Conservation (phyloP, 768 basidiomycete species). For the Boletellus ananiceps region DNA sequence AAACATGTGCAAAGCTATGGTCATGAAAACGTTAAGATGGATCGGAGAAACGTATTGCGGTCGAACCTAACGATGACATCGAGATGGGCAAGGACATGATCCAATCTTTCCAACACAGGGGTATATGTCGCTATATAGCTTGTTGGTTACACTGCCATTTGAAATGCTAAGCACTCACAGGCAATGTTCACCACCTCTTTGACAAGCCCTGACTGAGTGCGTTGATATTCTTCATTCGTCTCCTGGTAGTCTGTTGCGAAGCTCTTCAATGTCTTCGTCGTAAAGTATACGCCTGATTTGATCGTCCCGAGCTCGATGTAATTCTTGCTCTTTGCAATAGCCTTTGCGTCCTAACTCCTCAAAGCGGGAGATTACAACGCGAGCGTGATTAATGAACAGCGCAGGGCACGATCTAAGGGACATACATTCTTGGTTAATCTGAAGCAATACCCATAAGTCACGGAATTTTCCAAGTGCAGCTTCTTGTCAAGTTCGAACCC, state of each 20-base stretch:
- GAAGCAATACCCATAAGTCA: conserved; percentile 88
- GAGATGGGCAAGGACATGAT: conserved; percentile 80
- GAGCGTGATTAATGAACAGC: background rate
- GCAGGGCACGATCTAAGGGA: conserved; percentile 2
- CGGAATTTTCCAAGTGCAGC: conserved; percentile 89
- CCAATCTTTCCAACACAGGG: conserved; percentile 79
- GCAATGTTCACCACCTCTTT: conserved; percentile 93
- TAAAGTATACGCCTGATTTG: conserved; percentile 88
- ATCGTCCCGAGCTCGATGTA: conserved; percentile 83
- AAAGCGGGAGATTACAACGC: background rate
- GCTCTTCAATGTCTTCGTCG: conserved; percentile 67
- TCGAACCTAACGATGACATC: conserved; percentile 85
- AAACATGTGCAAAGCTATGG: conserved; percentile 84
- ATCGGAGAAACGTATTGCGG: background rate
- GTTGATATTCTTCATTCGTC: conserved; percentile 61
- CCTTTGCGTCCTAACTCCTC: conserved; percentile 67
- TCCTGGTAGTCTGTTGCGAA: conserved; percentile 71
- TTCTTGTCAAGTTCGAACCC: conserved; percentile 89
- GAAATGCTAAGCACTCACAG: conserved; percentile 42
- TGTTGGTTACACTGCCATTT: background rate
- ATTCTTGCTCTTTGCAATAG: conserved; percentile 52
- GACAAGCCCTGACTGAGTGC: conserved; percentile 76
- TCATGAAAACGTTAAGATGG: background rate
- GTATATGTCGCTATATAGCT: conserved; percentile 76
- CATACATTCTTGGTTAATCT: conserved; percentile 85